A percentile compares a stretch with the other conserved stretches of the same genome.
phyloP scores from a whole-genome alignment of 345 rosid genomes.

The Sisymbrium altissimum region DNA sequence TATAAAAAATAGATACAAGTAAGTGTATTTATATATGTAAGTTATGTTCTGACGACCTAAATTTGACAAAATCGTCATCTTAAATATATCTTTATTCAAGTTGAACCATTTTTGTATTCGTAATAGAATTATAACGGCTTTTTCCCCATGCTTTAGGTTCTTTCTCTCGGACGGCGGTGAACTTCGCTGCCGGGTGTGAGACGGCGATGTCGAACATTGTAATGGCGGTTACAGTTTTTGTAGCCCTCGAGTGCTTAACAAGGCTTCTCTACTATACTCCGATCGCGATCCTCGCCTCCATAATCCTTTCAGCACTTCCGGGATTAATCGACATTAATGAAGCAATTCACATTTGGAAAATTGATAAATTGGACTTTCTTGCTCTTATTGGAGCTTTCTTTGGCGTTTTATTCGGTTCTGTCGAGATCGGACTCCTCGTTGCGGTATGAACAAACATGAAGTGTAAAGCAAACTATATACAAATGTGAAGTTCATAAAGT shows the following conservation, averaged over 20 bases:
- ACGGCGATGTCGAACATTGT: conserved; percentile 79
- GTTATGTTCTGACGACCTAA: neutral
- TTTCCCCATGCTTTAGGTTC: conserved; percentile 49
- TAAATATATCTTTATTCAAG: neutral
- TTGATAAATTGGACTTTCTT: conserved; percentile 83
- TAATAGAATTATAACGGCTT: neutral
- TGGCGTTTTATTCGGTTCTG: conserved; percentile 76
- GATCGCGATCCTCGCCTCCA: conserved; percentile 68
- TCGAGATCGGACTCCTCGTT: conserved; percentile 77
- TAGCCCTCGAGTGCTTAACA: conserved; percentile 60
- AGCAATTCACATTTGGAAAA: conserved; percentile 65
- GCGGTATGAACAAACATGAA: conserved; percentile 44
- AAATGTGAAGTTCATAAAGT: neutral
- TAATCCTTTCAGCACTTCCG: conserved; percentile 82
- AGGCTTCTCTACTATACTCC: conserved; percentile 82
- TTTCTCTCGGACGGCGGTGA: conserved; percentile 87
- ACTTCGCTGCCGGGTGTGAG: conserved; percentile 80
- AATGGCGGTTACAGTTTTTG: conserved; percentile 73
- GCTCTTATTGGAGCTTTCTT: conserved; percentile 80
- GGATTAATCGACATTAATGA: conserved; percentile 67
- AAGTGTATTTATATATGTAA: neutral
- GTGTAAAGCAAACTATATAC: neutral
- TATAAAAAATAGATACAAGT: neutral
- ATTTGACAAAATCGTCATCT: neutral
- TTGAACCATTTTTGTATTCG: neutral